Base-by-base conservation (phyloP, 2,329 filamentous ascomycete species). In the Scytalidium sp. region DNA sequence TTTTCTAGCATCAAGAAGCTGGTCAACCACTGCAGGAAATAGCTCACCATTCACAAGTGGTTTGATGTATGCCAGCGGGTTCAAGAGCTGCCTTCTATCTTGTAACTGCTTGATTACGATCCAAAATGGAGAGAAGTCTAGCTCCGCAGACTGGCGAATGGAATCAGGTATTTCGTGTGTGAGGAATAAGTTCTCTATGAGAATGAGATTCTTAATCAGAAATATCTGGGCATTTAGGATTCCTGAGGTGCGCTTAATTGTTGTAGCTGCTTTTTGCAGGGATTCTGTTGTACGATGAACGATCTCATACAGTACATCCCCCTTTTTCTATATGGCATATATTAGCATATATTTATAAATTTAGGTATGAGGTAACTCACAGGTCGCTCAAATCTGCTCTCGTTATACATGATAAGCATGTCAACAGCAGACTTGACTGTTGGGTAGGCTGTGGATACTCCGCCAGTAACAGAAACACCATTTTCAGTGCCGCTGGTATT, bases 161-260 rank as follows among this genome's bases (percentile, higher is more conserved):
- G 59, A 77, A 56, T 85, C 81, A 46, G 81, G 92, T 57, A 99
- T 97, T 70, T 99, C 94, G 54, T 99, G 91, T 9, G 92, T 92
- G 21, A 99, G 85, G 46, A 99, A 88, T 66, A 97, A 90, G 65
- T 97, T 95, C 69, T 97, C 97, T 46, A 99, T 81, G 45, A 97
- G 86, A 45, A 99, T 85, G 2, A 99, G 79, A 65, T 99, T 96
- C 60, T 93, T 94, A 60, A 99, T 86, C 63, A 97, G 85, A 70
- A 99, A 99, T 3, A 99, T 79, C 58, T 96, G 88, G 0, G 88
- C 81, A 64, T 97, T 91, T 6, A 85, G 78, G 2, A 81, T 78
- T 65, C 73, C 73, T n/a, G 69, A 68, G 54, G 81, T 83, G 29
- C 79, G 79, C 49, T 83, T 80, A 58, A 96, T 86, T 52, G 81